Evolutionary conservation across 805 yeast species (phyloP), one percentile per base, ranked within the genome.

Genomic region (Wickerhamiella dianesei): DNA sequence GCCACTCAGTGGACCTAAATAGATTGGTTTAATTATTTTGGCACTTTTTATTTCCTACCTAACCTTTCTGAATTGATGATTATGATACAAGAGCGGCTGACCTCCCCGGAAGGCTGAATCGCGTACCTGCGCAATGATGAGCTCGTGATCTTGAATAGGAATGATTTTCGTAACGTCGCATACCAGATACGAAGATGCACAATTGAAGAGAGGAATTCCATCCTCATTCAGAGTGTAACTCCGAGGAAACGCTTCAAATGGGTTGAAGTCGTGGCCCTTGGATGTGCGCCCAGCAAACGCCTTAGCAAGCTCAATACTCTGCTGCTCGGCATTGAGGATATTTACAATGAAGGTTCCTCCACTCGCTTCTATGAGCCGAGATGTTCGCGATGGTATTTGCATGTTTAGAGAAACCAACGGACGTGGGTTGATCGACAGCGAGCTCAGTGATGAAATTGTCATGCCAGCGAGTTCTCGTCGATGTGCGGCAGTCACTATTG

Each of bases 401-500:
- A 89, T 67, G 60, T 89, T 89, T 67, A 89, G 88, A 56, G 85
- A 92, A 1, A 89, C 58, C 46, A 88, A 64, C 1, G 95, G 94
- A 13, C 69, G 70, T 0, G 96, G 96, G 43, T 72, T 69, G 22
- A 87, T 74, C 0, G 94, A 79, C 13, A 89, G 65, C 1, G 96
- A 87, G 12, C 85, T 76, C 40, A 87, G 84, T 1, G 95, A 85
- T 2, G 95, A 82, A 1, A 89, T 67, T 0, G 96, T 86, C 69
- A 84, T 76, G 0, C 96, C 96, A 2, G 66, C 60, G 2, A 61
- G 56, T 37, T 58, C 63, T 73, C 50, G 41, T 13, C 58, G 61
- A 16, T 70, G 64, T 2, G 79, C 72, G 2, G 77, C 65, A 0
- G 85, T 79, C 22, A 80, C 59, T 17, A 80, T 70, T 75, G 77